Evolutionary conservation across 352 stramenopile species (phyloP), one percentile per base, ranked within the genome.

Genomic region (Pythium aquatile): DNA sequence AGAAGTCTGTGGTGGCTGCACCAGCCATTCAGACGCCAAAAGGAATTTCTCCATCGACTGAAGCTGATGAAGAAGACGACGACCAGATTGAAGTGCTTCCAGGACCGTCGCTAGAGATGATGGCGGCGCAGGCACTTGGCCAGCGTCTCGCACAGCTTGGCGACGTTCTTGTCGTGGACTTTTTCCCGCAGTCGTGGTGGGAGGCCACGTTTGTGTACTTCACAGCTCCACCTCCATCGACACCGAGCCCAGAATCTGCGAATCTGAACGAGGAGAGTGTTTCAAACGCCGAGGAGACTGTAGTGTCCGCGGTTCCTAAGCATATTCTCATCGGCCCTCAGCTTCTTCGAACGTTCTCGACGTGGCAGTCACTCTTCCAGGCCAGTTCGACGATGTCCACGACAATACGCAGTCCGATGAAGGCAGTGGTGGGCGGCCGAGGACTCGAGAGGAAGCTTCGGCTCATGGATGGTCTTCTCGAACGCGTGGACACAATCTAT

Each of bases 391-490:
- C n/a, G 7, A 51, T n/a, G 55, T 8, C 24, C 42, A 42, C 48
- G 55, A 56, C 28, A 14, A 7, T 33, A 44, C 52, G 6, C 7
- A 49, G 26, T 28, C 24, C 32, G 1, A 68, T 77, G 10, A 78
- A 67, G 35, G 83, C 78, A 20, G 59, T 92, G 5, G 55, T 94
- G 29, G 85, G 85, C 14, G 85, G 85, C 5, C 78, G 72, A 32
- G 58, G 66, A 28, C 39, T 91, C 51, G 70, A 82, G 33, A 47
- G 58, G 1, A 92, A 94, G 54, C 42, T 94, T 33, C 82, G 80
- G 0, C 35, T 94, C 14, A 78, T 94, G 54, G 81, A 94, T 59
- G 70, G 73, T 10, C 48, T 94, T 40, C 26, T 94, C 3, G 79
- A 94, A 46, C 55, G 79, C 17, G 81, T 69, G 0, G 58, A 85